These are phyloP conservation scores for Vigna trinervia DNA, from an alignment of 306 rosid genomes.

Conservation along the genomic window DNA sequence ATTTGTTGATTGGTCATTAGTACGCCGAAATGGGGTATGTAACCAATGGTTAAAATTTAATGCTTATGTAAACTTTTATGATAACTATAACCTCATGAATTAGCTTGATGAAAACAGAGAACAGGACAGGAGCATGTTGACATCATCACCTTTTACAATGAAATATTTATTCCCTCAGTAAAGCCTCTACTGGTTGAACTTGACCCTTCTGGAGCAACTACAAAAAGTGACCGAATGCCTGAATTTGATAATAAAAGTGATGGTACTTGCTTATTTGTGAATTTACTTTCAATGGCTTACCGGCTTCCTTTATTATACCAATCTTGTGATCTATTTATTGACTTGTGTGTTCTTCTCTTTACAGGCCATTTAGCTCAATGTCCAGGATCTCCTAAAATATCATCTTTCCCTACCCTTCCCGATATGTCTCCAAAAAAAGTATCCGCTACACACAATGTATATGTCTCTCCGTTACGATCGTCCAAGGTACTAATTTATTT, in stretches of 20 bases:
- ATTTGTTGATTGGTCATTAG: constrained; percentile 78
- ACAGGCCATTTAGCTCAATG: constrained; percentile 66
- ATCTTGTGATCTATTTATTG: constrained; percentile 41
- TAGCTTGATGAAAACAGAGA: constrained; percentile 65
- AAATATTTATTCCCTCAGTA: constrained; percentile 83
- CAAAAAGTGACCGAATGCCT: constrained; percentile 62
- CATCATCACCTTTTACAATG: constrained; percentile 89
- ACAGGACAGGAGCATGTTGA: constrained; percentile 86
- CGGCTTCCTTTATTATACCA: constrained; percentile 18
- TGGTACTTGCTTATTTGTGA: constrained; percentile 53
- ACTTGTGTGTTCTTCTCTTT: constrained; percentile 38
- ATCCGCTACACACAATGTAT: constrained; percentile 91
- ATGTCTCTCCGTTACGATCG: constrained; percentile 93
- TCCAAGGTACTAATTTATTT: constrained; percentile 76
- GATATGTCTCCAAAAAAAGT: constrained; percentile 99
- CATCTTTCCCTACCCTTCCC: constrained; percentile 92
- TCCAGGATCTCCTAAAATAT: constrained; percentile 93
- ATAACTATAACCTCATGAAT: constrained; percentile 45
- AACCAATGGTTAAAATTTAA: constrained; percentile 14
- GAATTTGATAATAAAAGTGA: constrained; percentile 72
- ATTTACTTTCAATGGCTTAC: constrained; percentile 15
- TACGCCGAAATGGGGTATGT: constrained; percentile 80
- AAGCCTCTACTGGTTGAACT: constrained; percentile 90
- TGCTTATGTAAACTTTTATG: constrained; percentile 12
- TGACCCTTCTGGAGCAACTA: constrained; percentile 75